These are phyloP conservation scores for Stereum hirsutum DNA, from an alignment of 1,284 basidiomycete genomes.

Conservation along the genomic window DNA sequence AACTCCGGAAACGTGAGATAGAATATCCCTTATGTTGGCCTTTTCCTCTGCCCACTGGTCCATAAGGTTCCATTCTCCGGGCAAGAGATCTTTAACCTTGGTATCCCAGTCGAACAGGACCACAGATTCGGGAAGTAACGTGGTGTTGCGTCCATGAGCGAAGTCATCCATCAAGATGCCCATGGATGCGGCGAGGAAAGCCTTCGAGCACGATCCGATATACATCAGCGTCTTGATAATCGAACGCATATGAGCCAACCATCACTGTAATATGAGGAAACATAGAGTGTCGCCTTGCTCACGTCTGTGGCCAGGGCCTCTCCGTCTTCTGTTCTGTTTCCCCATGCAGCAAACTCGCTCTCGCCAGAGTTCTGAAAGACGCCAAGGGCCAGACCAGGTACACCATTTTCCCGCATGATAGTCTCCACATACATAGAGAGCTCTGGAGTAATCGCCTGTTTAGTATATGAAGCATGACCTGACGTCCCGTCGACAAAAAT, in stretches of 20 bases:
- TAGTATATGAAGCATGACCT: too few species aligned
- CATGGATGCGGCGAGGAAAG: slow-evolving; percentile 28
- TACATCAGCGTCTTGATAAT: slow-evolving; percentile 31
- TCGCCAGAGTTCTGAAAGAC: slow-evolving; percentile 12
- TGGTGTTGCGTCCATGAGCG: slow-evolving; percentile 18
- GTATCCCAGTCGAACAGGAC: slow-evolving; percentile 24
- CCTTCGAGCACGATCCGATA: slow-evolving; percentile 36
- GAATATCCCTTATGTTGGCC: slow-evolving; percentile 27
- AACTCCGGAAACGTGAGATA: slow-evolving; percentile 15
- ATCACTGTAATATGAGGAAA: too few species aligned
- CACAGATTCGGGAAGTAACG: slow-evolving; percentile 17
- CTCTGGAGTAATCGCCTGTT: slow-evolving; percentile 13
- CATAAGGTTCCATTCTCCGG: slow-evolving; percentile 26
- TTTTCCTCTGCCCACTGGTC: slow-evolving; percentile 26
- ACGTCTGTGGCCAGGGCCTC: slow-evolving; percentile 20
- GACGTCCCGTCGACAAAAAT: too few species aligned
- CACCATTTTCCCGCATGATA: slow-evolving; percentile 9
- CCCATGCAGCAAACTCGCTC: slow-evolving; percentile 18
- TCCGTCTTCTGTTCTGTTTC: slow-evolving; percentile 21
- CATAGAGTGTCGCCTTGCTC: too few species aligned
- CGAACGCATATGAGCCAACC: too few species aligned
- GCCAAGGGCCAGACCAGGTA: slow-evolving; percentile 17
- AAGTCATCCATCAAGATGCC: slow-evolving; percentile 28
- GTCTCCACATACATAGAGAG: slow-evolving; percentile 12
- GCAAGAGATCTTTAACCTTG: slow-evolving; percentile 29